Base-by-base conservation (phyloP, 768 basidiomycete species). In the Naganishia antarctica region DNA sequence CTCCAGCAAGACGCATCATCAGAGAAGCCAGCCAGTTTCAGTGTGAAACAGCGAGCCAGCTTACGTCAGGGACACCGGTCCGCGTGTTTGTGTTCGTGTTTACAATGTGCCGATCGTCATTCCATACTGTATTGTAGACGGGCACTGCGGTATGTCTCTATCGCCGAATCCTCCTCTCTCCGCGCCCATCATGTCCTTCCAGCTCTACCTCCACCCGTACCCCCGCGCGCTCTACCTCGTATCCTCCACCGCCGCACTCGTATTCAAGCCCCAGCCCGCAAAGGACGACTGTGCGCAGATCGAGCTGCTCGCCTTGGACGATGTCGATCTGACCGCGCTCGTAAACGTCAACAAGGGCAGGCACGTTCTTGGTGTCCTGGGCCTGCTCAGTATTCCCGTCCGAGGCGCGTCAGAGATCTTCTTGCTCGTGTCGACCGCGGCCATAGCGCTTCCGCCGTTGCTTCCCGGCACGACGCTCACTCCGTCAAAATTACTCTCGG, bases 281-380 rank as follows among this genome's bases (percentile, higher is more conserved):
- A 15, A 37, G 7, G 29, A 57, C n/a, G 34, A 28, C 15, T 47
- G 37, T 11, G 63, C 88, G 47, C 83, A 93, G 45, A 90, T 94
- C 25, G 91, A 94, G 77, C 91, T 93, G 71, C 77, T 93, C 12
- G 85, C 83, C 0, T 85, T 85, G 67, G 81, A 84, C 58, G 83
- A 89, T 70, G 82, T 93, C 41, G 85, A 91, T 71, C 80, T 89
- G 44, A 71, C 80, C 26, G 83, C 81, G 64, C 80, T 87, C 32
- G 80, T 88, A 59, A 83, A 83, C 68, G 73, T 91, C 60, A 87
- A 87, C n/a, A 86, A 79, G 63, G 84, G 87, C 60, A 78, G 84
- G 26, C 84, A 88, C 6, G 87, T 90, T 72, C 90, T 90, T 25
- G 93, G 91, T 69, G 72, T 77, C 16, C 79, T 94, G 57, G 92